These are phyloP conservation scores for Klebsormidium nitens DNA, from an alignment of 139 green algal genomes.

Conservation along the genomic window DNA sequence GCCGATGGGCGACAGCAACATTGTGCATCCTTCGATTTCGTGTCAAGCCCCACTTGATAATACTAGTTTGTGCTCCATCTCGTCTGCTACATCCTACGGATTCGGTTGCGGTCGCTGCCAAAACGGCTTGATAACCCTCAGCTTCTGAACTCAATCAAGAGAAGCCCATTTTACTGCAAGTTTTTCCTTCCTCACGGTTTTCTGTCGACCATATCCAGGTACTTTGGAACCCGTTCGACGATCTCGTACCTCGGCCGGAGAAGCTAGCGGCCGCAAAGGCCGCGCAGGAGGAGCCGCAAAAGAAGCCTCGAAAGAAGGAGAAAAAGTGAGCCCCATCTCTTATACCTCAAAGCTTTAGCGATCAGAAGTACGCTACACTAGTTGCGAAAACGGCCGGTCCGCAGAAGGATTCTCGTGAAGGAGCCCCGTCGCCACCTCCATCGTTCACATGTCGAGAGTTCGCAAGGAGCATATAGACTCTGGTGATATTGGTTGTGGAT, in stretches of 20 bases:
- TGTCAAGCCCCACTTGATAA: too few species aligned
- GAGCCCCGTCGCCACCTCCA: background rate
- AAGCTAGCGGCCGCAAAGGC: background rate
- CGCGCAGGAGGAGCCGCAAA: background rate
- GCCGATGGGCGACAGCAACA: too few species aligned
- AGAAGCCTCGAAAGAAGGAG: background rate
- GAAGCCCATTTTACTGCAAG: background rate
- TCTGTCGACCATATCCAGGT: slow-evolving; percentile 47
- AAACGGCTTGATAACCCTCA: slow-evolving; percentile 7
- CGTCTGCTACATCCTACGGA: background rate
- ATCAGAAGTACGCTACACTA: too few species aligned
- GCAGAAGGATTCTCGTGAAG: too few species aligned
- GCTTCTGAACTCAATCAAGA: background rate
- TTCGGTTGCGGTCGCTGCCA: background rate
- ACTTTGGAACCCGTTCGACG: slow-evolving; percentile 93
- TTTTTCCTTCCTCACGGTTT: background rate
- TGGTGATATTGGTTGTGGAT: background rate
- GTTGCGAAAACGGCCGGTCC: too few species aligned
- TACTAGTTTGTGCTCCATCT: background rate
- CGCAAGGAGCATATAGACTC: background rate
- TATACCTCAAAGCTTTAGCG: too few species aligned
- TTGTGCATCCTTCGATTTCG: too few species aligned
- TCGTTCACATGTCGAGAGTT: background rate
- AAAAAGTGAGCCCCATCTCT: slow-evolving; percentile 1
- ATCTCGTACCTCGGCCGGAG: slow-evolving; percentile 65